Evolutionary conservation across 495 filamentous ascomycete species (phyloP), one percentile per base, ranked within the genome.

Genomic region (Penicillium bialowiezense): DNA sequence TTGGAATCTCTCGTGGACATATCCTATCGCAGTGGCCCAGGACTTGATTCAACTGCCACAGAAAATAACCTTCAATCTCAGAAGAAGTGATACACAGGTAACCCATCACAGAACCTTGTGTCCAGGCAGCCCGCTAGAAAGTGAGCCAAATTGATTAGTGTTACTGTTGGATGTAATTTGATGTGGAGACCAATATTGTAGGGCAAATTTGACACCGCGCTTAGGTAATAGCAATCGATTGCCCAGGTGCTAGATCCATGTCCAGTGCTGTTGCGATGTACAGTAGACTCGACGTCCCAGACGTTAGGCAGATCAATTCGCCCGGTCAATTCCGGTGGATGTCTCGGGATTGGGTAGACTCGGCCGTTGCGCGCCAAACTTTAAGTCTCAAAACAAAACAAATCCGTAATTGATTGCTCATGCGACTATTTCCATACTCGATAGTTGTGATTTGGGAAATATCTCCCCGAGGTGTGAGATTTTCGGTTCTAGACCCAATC

Each of bases 21-120:
- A 21, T 29, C 40, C 41, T 45, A 32, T 34, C 31, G 35, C 20
- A 38, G 45, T 44, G 23, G 33, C 31, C 48, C 57, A 55, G 40
- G 7, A 46, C 42, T 51, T 35, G 24, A 49, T 51, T 55, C 47
- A 23, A 52, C 26, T 14, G 34, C 54, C 45, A 47, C 39, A 44
- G 46, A 40, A 55, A 51, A 48, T 58, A 43, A 50, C 47, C 58
- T 32, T 42, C 15, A 53, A 51, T 61, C 49, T 58, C 56, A 50
- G 51, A 28, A 58, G 43, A 55, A 52, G 54, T 58, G 39, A 51
- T 58, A 58, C 60, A 38, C 31, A 51, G 36, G 45, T 44, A 49
- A 58, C 29, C 43, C 34, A 49, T 36, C 58, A 55, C 49, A 28
- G 41, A 58, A 56, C 52, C 49, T 61, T 58, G 54, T 56, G 50